These are phyloP conservation scores for Chaetomiaceae sp. DNA, from an alignment of 2,329 filamentous ascomycete species.

Conservation along the genomic window DNA sequence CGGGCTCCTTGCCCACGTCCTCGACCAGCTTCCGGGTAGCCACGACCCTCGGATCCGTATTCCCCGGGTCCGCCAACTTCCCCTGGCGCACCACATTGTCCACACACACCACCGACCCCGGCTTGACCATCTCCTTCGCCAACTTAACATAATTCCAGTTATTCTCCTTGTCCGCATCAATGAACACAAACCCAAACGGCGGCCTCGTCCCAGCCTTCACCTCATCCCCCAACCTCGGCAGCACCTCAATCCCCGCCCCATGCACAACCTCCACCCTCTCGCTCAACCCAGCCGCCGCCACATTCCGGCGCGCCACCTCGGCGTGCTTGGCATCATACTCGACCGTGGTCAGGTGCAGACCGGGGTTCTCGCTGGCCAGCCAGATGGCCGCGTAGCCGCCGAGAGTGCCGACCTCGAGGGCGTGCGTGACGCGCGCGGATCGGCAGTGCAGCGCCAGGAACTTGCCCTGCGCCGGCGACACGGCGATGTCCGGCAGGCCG, in stretches of 20 bases:
- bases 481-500: conserved; percentile 17
- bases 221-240: conserved; percentile 10
- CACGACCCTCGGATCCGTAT: neutral
- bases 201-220: conserved; percentile 7
- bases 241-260: conserved; percentile 11
- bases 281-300: conserved; percentile 11
- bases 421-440: conserved; percentile 10
- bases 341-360: conserved; percentile 14
- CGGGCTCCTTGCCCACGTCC: conserved; percentile 10
- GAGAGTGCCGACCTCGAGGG: conserved; percentile 19
- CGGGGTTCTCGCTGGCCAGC: conserved; percentile 18
- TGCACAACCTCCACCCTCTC: conserved; percentile 13
- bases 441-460: conserved; percentile 17
- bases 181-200: conserved; percentile 16
- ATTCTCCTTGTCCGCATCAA: conserved; percentile 19
- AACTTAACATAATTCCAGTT: conserved; percentile 19
- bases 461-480: conserved; percentile 15
- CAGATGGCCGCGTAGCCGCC: conserved; percentile 20
- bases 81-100: conserved; percentile 19
- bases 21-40: conserved; percentile 13
- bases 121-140: conserved; percentile 11
- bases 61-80: conserved; percentile 4
- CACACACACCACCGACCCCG: conserved; percentile 11
- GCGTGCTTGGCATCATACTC: conserved; percentile 11
- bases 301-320: conserved; percentile 15